Evolutionary conservation across 805 yeast genomes (phyloP).

Genomic region (Wickerhamiella brachini): DNA sequence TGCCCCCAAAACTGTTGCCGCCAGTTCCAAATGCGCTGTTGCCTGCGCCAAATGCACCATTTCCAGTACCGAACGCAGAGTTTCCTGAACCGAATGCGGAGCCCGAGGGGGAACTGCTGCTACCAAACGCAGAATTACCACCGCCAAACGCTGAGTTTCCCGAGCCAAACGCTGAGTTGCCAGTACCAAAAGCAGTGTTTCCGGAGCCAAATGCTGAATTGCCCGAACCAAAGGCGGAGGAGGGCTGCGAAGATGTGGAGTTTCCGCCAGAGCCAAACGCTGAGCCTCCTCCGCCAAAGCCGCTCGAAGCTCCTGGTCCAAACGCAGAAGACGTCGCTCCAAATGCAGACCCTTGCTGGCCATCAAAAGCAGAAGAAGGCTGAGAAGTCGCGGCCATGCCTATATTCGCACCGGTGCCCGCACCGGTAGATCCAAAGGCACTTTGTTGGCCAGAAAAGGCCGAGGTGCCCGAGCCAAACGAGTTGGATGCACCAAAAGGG

Average conservation of each 20-base stretch:
- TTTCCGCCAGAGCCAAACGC: slow-evolving; percentile 20
- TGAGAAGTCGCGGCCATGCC: slow-evolving; percentile 2
- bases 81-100: slow-evolving; percentile 15
- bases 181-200: slow-evolving; percentile 15
- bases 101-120: slow-evolving; percentile 2
- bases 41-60: slow-evolving; percentile 20
- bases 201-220: slow-evolving; percentile 14
- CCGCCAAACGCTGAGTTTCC: slow-evolving; percentile 12
- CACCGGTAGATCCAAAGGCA: neutral
- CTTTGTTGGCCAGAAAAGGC: neutral
- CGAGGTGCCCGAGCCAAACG: neutral
- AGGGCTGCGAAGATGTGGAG: too few species aligned
- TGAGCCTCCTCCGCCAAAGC: slow-evolving; percentile 17
- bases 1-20: slow-evolving; percentile 6
- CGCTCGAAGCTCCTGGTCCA: slow-evolving; percentile 1
- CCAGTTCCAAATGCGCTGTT: slow-evolving; percentile 10
- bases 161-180: slow-evolving; percentile 20
- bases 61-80: slow-evolving; percentile 15
- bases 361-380: slow-evolving; percentile 2
- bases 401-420: neutral
- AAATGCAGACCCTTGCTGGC: neutral
- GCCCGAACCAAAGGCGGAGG: slow-evolving; percentile 10
- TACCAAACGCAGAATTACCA: slow-evolving; percentile 4
- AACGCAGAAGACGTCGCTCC: neutral
- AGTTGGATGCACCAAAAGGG: neutral